Base-by-base conservation (phyloP, 306 rosid species). In the Quercus aquifolioides region DNA sequence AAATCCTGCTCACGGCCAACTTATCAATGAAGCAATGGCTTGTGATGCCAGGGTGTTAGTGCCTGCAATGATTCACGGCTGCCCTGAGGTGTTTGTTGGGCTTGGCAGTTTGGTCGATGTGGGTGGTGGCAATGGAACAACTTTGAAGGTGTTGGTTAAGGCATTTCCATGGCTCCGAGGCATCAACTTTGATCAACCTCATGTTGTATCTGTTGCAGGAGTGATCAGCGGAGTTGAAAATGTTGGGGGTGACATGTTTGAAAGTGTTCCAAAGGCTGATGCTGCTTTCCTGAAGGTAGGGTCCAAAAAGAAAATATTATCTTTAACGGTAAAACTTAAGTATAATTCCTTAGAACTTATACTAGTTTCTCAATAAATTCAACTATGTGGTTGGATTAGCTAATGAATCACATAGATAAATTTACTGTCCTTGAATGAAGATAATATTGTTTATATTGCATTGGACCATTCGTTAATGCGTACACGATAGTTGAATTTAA, bases 1-100 rank as follows among this genome's bases (percentile, higher is more conserved):
- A 0, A 77, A 91, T 73, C 81, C 55, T 1, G 82, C 20, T 13
- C 88, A 89, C 75, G 75, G 80, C 43, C 4, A 54, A 51, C 84
- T 94, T 17, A 21, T 89, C 52, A 86, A 94, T 31, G 92, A 94
- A 26, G 96, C 90, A 2, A 87, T 92, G 96, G 97, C 93, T 2
- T 87, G 88, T 54, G 79, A 56, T 57, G 80, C 92, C 5, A 79
- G 76, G 62, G 4, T 67, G 31, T n/a, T 7, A 2, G 71, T 94
- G 84, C 80, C 84, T 4, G 74, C 81, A 0, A 57, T 89, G 3
- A 5, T 87, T 57, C 72, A 74, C 9, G 75, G 75, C 17, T 90
- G 91, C 73, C 2, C 25, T 12, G 88, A 89, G 74, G 72, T 57
- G 6, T 89, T 90, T 52, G 59, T 80, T 19, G 96, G 96, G 10